Conservation (phyloP, 1,284 basidiomycete genomes). For the Ustanciosporium gigantosporum region DNA sequence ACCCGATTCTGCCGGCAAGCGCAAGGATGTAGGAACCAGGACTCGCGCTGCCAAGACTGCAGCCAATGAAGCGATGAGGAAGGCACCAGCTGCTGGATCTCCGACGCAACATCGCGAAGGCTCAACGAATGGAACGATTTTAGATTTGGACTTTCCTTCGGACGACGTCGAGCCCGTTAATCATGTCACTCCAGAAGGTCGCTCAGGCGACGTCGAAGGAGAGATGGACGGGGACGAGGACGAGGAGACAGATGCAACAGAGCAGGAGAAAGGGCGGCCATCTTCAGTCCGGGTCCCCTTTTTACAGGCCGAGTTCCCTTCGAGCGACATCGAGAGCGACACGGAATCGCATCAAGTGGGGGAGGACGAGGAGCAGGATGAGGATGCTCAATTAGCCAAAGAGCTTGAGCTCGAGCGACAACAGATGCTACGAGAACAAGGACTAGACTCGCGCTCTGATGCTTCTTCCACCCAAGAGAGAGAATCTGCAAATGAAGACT, state of each 20-base stretch:
- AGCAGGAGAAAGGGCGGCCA: not conserved
- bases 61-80: too few species aligned
- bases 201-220: too few species aligned
- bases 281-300: too few species aligned
- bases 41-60: too few species aligned
- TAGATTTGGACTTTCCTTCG: not conserved
- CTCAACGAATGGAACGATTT: not conserved
- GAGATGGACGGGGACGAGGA: not conserved
- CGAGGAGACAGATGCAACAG: not conserved
- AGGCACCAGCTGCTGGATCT: too few species aligned
- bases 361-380: not conserved
- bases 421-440: slow-evolving; percentile 12
- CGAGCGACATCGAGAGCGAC: not conserved
- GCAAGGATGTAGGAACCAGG: too few species aligned
- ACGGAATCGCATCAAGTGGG: not conserved
- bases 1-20: too few species aligned
- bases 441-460: too few species aligned
- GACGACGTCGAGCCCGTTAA: not conserved
- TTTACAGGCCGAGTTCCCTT: not conserved
- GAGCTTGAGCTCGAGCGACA: slow-evolving; percentile 26
- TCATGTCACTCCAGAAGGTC: too few species aligned
- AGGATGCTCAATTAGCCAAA: slow-evolving; percentile 4
- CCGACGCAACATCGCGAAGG: too few species aligned
- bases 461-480: too few species aligned
- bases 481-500: not conserved